Evolutionary conservation across 345 rosid species (phyloP).

Genomic region (Clarkia xantiana): DNA sequence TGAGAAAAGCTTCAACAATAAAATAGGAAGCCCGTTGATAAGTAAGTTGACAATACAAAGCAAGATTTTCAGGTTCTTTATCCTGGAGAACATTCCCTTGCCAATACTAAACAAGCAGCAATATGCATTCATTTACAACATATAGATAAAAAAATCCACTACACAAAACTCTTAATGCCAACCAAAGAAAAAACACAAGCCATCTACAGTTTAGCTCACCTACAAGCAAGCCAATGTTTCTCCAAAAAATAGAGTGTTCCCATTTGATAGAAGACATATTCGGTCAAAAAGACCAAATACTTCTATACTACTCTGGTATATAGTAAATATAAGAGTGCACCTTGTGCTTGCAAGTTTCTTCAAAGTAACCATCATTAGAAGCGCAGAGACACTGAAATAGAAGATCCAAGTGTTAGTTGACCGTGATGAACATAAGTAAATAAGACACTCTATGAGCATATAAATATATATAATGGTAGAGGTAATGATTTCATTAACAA

Average conservation of each 20-base stretch:
- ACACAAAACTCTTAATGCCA: background rate
- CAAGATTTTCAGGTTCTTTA: background rate
- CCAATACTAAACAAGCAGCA: background rate
- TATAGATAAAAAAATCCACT: constrained; percentile 4
- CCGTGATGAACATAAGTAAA: no score
- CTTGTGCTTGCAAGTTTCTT: constrained; percentile 96
- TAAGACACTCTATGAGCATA: no score
- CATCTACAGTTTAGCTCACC: constrained; percentile 21
- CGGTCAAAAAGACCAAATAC: constrained; percentile 98
- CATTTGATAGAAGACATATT: constrained; percentile 94
- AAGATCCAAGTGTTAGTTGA: background rate
- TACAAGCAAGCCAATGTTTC: constrained; percentile 98
- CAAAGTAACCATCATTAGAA: constrained; percentile 97
- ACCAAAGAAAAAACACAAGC: constrained; percentile 3
- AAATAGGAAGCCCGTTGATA: constrained; percentile 13
- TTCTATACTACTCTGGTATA: constrained; percentile 92
- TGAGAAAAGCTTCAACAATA: constrained; percentile 73
- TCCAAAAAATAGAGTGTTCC: constrained; percentile 90
- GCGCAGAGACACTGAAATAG: constrained; percentile 72
- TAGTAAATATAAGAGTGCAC: constrained; percentile 84
- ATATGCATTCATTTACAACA: no score
- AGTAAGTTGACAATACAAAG: background rate
- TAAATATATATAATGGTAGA: no score
- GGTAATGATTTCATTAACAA: no score
- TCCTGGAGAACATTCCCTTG: background rate